A percentile compares a stretch with the other conserved stretches of the same genome.
Conservation (phyloP, 2,329 filamentous ascomycete genomes). For the Dothistroma pini region DNA sequence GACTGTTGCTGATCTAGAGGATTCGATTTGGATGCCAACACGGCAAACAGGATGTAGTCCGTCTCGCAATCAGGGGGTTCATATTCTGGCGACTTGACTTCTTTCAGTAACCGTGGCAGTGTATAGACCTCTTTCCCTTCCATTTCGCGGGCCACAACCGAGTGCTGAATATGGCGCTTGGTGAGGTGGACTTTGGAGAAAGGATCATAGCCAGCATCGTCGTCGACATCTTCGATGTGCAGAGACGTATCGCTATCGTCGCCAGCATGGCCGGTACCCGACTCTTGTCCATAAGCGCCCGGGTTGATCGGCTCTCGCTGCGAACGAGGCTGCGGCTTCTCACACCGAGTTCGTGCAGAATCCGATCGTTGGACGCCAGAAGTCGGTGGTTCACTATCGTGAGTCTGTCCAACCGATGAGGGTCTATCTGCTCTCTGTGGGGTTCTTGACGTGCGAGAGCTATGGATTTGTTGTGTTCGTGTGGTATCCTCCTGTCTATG, state of each 20-base stretch:
- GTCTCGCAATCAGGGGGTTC: slow-evolving; percentile 76
- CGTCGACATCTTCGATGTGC: slow-evolving; percentile 15
- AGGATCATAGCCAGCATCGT: slow-evolving; percentile 65
- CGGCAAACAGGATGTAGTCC: slow-evolving; percentile 84
- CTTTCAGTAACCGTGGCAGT: slow-evolving; percentile 75
- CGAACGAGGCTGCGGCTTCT: neutral
- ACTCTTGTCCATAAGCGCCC: slow-evolving; percentile 10
- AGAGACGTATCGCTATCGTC: slow-evolving; percentile 18
- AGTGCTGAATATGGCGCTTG: slow-evolving; percentile 77
- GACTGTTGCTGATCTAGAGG: slow-evolving; percentile 60
- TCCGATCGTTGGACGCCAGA: slow-evolving; percentile 12
- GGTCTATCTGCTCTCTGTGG: slow-evolving; percentile 11
- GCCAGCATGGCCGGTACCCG: slow-evolving; percentile 18
- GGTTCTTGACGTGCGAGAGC: neutral
- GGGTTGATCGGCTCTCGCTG: slow-evolving; percentile 10
- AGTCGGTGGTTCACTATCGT: neutral
- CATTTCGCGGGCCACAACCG: slow-evolving; percentile 72
- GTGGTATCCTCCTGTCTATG: slow-evolving; percentile 11
- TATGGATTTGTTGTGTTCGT: neutral
- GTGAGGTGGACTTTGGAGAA: slow-evolving; percentile 83
- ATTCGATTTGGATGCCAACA: slow-evolving; percentile 83
- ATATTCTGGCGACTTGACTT: slow-evolving; percentile 79
- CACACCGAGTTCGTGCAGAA: slow-evolving; percentile 13
- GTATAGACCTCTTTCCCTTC: slow-evolving; percentile 71
- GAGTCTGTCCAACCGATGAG: slow-evolving; percentile 16